Evolutionary conservation across 1,139 yeast genomes (phyloP), one percentile per base, ranked within the genome.

Genomic region (Sugiyamaella neomexicana): DNA sequence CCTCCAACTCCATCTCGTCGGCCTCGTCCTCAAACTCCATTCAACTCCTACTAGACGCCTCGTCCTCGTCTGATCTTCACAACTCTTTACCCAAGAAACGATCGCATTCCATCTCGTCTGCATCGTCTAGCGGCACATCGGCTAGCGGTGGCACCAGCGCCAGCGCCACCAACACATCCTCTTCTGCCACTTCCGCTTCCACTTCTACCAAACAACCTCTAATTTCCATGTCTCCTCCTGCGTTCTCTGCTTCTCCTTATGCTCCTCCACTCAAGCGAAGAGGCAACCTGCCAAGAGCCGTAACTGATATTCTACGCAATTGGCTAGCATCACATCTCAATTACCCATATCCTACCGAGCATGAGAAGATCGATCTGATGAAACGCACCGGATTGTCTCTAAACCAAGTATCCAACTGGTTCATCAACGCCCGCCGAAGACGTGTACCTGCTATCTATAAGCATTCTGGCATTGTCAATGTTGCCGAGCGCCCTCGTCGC

Each of bases 371-470:
- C 60, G 87, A 86, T 63, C 76, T 93, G 61, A 82, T 90, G 78
- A 76, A 80, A 63, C 80, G 82, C 66, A 93, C 99, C 0, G 97
- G 97, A 0, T 79, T 93, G 65, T 87, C 91, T 58, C 83, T 88
- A 69, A 96, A 90, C 62, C 99, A 93, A 70, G 79, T 93, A 58
- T 85, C 95, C 60, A 93, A 93, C 70, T 93, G 99, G 98, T 93
- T 93, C 68, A 93, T 93, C 65, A 93, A 93, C 70, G 97, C 97
- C 29, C 80, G 99, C 67, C 79, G 98, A 67, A 77, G 99, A 65
- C 85, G 89, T 69, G 81, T 89, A 31, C 72, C 72, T 34, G 61
- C 68, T 12, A 57, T 61, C 57, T 65, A 66, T 44, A 58, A 55
- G 45, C 46, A 52, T 16, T 46, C 50, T 8, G 44, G 44, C 13